A percentile compares a stretch with the other conserved stretches of the same genome.
Evolutionary conservation across 164 flowering plant species (phyloP).

Genomic region (Umbilicus rupestris): DNA sequence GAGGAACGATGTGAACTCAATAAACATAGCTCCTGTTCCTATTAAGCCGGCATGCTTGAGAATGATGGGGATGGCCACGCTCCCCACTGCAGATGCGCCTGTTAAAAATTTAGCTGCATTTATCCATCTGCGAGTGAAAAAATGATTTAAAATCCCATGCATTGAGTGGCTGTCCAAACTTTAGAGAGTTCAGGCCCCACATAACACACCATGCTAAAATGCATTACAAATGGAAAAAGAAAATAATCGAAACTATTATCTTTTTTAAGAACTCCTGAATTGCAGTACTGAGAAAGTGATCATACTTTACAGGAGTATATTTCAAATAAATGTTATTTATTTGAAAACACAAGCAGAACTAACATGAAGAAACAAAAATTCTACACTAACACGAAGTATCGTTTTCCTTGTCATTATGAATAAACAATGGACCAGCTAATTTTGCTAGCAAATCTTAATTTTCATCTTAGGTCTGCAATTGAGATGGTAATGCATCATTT

Average conservation of each 20-base stretch:
- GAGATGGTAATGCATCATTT: too few species aligned
- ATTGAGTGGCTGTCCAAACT: background rate
- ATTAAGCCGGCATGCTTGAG: constrained; percentile 82
- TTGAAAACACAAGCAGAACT: background rate
- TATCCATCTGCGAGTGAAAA: constrained; percentile 35
- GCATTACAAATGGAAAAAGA: too few species aligned
- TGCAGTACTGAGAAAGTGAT: too few species aligned
- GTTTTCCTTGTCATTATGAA: background rate
- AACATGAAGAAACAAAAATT: background rate
- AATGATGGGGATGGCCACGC: constrained; percentile 90
- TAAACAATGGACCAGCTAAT: background rate
- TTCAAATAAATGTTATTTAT: background rate
- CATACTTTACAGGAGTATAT: too few species aligned
- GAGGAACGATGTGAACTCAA: constrained; percentile 78
- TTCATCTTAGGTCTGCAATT: too few species aligned
- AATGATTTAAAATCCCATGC: background rate
- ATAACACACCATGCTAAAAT: too few species aligned
- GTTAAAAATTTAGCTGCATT: constrained; percentile 91
- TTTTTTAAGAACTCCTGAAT: background rate
- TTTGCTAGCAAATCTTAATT: too few species aligned
- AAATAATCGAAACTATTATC: background rate
- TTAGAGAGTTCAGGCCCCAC: too few species aligned
- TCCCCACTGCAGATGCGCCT: constrained; percentile 91
- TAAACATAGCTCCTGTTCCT: constrained; percentile 82
- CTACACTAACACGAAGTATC: background rate